Base-by-base conservation (phyloP, 768 basidiomycete species). In the Thelephora aurantiotincta region DNA sequence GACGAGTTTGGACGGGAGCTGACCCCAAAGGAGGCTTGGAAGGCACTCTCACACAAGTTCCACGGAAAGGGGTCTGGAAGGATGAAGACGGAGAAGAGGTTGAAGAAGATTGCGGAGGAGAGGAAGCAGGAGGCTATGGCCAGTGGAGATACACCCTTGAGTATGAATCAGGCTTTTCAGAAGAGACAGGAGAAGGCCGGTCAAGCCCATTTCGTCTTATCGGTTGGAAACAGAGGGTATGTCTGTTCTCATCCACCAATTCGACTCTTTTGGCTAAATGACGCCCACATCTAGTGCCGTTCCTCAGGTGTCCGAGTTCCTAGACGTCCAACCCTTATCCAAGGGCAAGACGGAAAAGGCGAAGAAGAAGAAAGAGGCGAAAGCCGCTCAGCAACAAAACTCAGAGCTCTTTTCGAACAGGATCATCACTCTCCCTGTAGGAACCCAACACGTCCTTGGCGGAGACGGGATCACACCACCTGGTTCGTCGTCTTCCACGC, bases 81-180 rank as follows among this genome's bases (percentile, higher is more conserved):
- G 68, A 88, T 86, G 78, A 98, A 98, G 74, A 92, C 84, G 19
- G 94, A 97, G 71, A 97, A 97, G 63, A 74, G 90, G 51, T 58
- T 97, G 54, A 92, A 93, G 75, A 92, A 86, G 70, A 97, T 98
- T 53, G 87, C 82, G n/a, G 93, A 98, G 57, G 96, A 99, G 69
- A 78, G 84, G 63, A 97, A 96, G 71, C 76, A 90, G 60, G 78
- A 78, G 50, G 85, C 91, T 9, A 97, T 97, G 92, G 79, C 74
- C 14, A 90, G 90, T 55, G 89, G 90, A 1, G 96, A 99, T 66
- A 97, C 94, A 1, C 92, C 94, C 2, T 68, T 92, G 47, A 93
- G 89, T 58, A 96, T 97, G 87, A 92, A 82, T 54, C 78, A 72
- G 51, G 93, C 92, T 11, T 99, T 99, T 69, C 83, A 93, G 58